phyloP scores from a whole-genome alignment of 2,329 filamentous ascomycete species.

The Ceratocystis alfenasii region DNA sequence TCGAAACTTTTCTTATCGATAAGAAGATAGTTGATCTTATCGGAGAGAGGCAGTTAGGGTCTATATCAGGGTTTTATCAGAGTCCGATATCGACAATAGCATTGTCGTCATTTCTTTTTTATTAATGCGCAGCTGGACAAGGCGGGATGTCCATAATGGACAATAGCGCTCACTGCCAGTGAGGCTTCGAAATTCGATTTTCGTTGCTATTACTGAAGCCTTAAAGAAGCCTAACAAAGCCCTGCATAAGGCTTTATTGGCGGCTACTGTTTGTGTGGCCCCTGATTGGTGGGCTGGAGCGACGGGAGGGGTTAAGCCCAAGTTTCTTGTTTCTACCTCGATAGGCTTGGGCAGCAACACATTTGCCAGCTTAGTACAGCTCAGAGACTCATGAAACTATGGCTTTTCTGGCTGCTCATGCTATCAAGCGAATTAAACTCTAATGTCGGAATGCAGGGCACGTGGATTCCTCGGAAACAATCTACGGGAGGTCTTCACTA shows the following conservation, averaged over 20 bases:
- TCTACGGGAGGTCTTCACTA: background rate
- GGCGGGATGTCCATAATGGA: background rate
- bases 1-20: slow-evolving; percentile 14
- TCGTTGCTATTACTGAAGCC: background rate
- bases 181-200: too few relatives aligned
- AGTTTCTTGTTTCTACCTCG: too few relatives aligned
- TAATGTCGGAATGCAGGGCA: too few relatives aligned
- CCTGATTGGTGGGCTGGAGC: background rate
- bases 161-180: background rate
- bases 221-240: background rate
- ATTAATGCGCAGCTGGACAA: background rate
- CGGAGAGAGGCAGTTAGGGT: background rate
- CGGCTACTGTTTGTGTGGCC: background rate
- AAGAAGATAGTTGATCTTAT: background rate
- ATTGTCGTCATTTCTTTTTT: background rate
- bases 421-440: too few relatives aligned
- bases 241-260: background rate
- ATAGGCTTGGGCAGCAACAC: too few relatives aligned
- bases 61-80: background rate
- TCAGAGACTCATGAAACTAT: too few relatives aligned
- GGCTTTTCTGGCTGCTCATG: too few relatives aligned
- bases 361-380: too few relatives aligned
- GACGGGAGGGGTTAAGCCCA: background rate
- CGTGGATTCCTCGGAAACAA: too few relatives aligned
- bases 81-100: background rate